Evolutionary conservation across 352 stramenopile genomes (phyloP).

Genomic region (Phytophthora foliorum): DNA sequence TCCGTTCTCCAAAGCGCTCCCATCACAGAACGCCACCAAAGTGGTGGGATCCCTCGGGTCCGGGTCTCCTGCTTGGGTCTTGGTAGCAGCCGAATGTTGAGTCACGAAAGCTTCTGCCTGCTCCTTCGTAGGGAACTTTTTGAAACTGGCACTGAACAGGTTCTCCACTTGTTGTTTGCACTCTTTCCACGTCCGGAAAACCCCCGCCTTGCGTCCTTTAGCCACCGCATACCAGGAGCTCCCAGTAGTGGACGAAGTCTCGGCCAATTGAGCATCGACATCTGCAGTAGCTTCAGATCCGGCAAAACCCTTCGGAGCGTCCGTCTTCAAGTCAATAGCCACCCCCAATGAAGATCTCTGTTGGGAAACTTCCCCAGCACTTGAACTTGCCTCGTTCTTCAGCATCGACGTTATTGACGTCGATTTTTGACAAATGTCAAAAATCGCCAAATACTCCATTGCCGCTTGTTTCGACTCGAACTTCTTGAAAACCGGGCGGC

Average conservation of each 20-base stretch:
- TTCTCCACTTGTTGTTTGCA: slow-evolving; percentile 65
- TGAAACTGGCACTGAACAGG: slow-evolving; percentile 60
- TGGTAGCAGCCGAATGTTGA: slow-evolving; percentile 30
- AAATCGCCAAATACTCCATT: no score
- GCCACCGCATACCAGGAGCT: slow-evolving; percentile 65
- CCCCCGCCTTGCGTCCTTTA: slow-evolving; percentile 56
- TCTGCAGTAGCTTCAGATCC: slow-evolving; percentile 5
- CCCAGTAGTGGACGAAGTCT: neutral
- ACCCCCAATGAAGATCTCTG: slow-evolving; percentile 3
- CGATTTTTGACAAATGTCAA: no score
- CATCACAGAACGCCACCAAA: slow-evolving; percentile 85
- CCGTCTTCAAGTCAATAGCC: slow-evolving; percentile 3
- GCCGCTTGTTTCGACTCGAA: slow-evolving; percentile 28
- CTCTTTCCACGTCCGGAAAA: slow-evolving; percentile 68
- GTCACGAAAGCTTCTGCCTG: slow-evolving; percentile 65
- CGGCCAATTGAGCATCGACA: slow-evolving; percentile 8
- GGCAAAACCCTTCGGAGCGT: slow-evolving; percentile 1
- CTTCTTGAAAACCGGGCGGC: slow-evolving; percentile 22
- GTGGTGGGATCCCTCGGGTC: slow-evolving; percentile 59
- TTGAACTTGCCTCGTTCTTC: slow-evolving; percentile 7
- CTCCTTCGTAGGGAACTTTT: slow-evolving; percentile 60
- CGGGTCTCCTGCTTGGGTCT: slow-evolving; percentile 29
- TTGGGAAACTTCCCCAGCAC: neutral
- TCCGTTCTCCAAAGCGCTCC: slow-evolving; percentile 75
- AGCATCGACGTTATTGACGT: slow-evolving; percentile 11